Conservation (phyloP, 106 monocot species). For the Apostasia ramifera region DNA sequence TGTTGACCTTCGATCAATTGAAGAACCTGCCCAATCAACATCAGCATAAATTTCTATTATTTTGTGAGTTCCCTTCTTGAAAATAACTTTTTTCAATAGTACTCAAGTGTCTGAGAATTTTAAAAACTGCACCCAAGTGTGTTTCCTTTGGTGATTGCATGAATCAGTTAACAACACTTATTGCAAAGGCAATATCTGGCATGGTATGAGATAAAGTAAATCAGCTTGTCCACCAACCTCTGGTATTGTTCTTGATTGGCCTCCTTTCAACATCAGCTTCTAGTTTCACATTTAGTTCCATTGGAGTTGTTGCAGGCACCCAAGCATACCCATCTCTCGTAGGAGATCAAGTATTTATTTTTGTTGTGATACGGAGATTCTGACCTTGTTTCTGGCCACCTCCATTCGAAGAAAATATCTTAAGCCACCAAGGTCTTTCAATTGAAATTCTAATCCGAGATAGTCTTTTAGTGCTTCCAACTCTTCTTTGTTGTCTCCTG, state of each 20-base stretch:
- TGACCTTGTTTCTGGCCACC: neutral
- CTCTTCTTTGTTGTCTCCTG: neutral
- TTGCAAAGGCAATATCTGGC: constrained; percentile 4
- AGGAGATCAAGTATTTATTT: constrained; percentile 1
- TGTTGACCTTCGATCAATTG: too few relatives aligned
- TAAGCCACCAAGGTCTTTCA: neutral
- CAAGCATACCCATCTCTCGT: neutral
- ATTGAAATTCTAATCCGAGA: neutral
- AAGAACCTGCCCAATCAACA: too few relatives aligned
- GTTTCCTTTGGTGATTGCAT: too few relatives aligned
- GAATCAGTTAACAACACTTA: neutral
- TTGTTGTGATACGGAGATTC: neutral
- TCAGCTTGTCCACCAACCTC: neutral
- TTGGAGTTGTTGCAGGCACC: neutral
- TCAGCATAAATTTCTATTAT: too few relatives aligned
- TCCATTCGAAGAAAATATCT: neutral
- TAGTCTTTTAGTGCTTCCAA: neutral
- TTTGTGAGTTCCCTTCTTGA: too few relatives aligned
- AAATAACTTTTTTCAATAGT: too few relatives aligned
- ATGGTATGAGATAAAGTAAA: neutral
- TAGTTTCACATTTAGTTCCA: neutral
- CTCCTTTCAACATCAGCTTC: neutral
- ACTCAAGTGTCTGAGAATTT: too few relatives aligned
- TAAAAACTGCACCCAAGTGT: too few relatives aligned
- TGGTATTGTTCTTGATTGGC: neutral